Base-by-base conservation (phyloP, 2,329 filamentous ascomycete genomes). In the Trichophyton benhamiae region DNA sequence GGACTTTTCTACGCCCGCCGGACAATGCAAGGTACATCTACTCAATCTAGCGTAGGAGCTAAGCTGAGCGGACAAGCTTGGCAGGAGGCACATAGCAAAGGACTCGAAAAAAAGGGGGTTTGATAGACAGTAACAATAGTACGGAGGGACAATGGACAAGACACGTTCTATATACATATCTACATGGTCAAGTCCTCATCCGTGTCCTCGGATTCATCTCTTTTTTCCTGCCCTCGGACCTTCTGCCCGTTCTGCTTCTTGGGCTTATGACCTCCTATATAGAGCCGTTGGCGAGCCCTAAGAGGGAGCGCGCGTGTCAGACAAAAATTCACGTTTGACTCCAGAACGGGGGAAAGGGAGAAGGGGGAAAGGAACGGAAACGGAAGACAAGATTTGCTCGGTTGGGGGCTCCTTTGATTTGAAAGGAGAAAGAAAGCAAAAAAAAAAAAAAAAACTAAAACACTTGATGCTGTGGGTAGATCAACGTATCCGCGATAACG, bases 401-500 rank as follows among this genome's bases (percentile, higher is more conserved):
- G 44, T 22, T 48, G 49, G 49, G 27, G 25, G 25, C 25, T 27
- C 25, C 25, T 27, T 27, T 27, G 25, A 27, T 27, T 27, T 27
- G 25, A 27, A 27, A 27, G 25, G 25, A 27, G 5, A 36, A 3
- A 11, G 7, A 11, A 11, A 36, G 5, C 3, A 13, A 36, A 36
- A 36, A 36, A 36, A 36, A 36, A 9, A 9, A 9, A 36, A 15
- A 3, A 15, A 27, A 73, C 81, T 75, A n/a, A n/a, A n/a, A n/a
- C 74, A 90, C 90, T 82, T 96, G 91, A 72, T 96, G 91, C 69
- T 87, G 94, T 3, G 91, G 91, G 75, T 87, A 96, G 60, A 96
- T 79, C 64, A 96, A 76, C 4, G 89, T 87, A 75, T 96, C 91
- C 20, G 91, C 91, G 67, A 96, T 75, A 20, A 96, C 89, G 3